phyloP scores from a whole-genome alignment of 768 basidiomycete genomes.

The Rhodotorula paludigena region DNA sequence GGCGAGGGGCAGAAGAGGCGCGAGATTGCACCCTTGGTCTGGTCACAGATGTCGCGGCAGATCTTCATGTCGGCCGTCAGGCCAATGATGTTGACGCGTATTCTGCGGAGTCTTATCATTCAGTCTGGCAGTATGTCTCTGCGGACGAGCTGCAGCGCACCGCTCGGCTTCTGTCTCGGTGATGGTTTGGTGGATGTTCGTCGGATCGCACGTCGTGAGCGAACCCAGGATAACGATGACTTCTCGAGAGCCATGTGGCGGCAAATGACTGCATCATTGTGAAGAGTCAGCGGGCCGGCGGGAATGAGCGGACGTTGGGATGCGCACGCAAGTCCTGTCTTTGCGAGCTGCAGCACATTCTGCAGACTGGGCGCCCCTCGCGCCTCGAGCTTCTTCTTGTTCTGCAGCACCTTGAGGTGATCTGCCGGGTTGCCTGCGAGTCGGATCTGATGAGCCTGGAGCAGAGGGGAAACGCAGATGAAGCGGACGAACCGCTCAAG shows the following conservation, averaged over 20 bases:
- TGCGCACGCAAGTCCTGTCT: constrained; percentile 78
- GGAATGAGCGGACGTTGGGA: neutral
- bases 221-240: constrained; percentile 91
- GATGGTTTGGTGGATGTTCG: constrained; percentile 92
- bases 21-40: constrained; percentile 72
- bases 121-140: neutral
- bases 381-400: constrained; percentile 77
- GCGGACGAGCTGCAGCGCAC: constrained; percentile 1
- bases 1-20: neutral
- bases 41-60: constrained; percentile 81
- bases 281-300: too few relatives aligned
- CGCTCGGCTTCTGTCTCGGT: constrained; percentile 67
- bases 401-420: constrained; percentile 73
- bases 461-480: too few relatives aligned
- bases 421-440: constrained; percentile 85
- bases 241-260: constrained; percentile 92
- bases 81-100: constrained; percentile 87
- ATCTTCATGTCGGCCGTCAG: constrained; percentile 98
- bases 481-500: constrained; percentile 70
- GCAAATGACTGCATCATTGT: constrained; percentile 85
- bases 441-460: neutral
- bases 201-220: constrained; percentile 91
- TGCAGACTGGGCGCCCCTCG: constrained; percentile 90
- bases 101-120: constrained; percentile 50
- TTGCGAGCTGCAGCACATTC: constrained; percentile 96